A percentile compares a stretch with the other conserved stretches of the same genome.
Conservation (phyloP, 306 rosid species). For the Citrullus mucosospermus region DNA sequence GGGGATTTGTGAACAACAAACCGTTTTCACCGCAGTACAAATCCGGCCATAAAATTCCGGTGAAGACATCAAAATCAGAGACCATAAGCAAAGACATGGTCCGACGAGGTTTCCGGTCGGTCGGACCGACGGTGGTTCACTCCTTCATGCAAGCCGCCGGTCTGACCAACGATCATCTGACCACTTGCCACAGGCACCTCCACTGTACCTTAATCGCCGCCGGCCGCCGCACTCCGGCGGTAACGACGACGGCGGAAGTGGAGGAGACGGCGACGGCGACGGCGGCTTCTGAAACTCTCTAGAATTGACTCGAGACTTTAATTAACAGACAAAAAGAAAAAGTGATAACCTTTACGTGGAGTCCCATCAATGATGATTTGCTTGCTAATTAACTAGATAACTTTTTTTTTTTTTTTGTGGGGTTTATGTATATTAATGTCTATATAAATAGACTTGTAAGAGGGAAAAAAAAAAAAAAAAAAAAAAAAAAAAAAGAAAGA, state of each 20-base stretch:
- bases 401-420: background rate
- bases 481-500: background rate
- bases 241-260: background rate
- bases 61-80: slow-evolving; percentile 95
- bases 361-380: background rate
- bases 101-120: slow-evolving; percentile 72
- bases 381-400: slow-evolving; percentile 8
- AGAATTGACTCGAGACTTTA: background rate
- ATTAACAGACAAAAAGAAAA: slow-evolving; percentile 6
- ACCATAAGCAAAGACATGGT: slow-evolving; percentile 94
- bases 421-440: slow-evolving; percentile 10
- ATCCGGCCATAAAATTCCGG: slow-evolving; percentile 80
- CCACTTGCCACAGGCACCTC: slow-evolving; percentile 77
- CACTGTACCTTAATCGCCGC: slow-evolving; percentile 46
- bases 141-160: slow-evolving; percentile 97
- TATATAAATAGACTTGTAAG: background rate
- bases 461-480: background rate
- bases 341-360: background rate
- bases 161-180: slow-evolving; percentile 81
- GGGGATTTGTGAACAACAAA: slow-evolving; percentile 86
- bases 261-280: background rate
- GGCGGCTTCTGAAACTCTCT: background rate
- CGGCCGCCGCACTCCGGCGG: background rate
- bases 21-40: slow-evolving; percentile 80
- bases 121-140: slow-evolving; percentile 93